These are phyloP conservation scores for Fusarium sp. DNA, from an alignment of 2,329 filamentous ascomycete species.

Conservation along the genomic window DNA sequence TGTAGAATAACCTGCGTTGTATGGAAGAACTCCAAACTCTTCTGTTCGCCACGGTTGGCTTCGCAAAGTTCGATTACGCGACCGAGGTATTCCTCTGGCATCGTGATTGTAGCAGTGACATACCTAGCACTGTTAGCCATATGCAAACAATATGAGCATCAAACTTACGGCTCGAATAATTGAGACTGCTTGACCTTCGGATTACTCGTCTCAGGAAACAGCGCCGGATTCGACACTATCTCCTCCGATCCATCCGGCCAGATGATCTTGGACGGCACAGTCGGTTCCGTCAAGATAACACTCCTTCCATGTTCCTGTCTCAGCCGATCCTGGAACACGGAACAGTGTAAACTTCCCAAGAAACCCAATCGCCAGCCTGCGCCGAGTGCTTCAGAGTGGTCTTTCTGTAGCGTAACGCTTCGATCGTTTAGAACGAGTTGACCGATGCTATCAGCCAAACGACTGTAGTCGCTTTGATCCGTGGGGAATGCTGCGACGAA, in stretches of 20 bases:
- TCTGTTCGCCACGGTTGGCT: slow-evolving; percentile 86
- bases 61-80: slow-evolving; percentile 97
- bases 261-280: slow-evolving; percentile 89
- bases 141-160: no score
- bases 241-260: slow-evolving; percentile 82
- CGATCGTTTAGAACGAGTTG: slow-evolving; percentile 95
- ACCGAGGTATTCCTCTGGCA: slow-evolving; percentile 94
- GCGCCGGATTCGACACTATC: slow-evolving; percentile 85
- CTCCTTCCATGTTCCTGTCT: slow-evolving; percentile 93
- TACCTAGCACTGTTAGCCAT: slow-evolving; percentile 58
- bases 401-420: slow-evolving; percentile 93
- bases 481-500: slow-evolving; percentile 97
- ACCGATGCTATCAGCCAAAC: slow-evolving; percentile 92
- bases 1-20: slow-evolving; percentile 93
- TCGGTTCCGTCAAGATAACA: slow-evolving; percentile 97
- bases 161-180: slow-evolving; percentile 64
- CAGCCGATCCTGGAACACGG: slow-evolving; percentile 97
- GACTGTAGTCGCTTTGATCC: slow-evolving; percentile 87
- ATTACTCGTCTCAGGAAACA: slow-evolving; percentile 81
- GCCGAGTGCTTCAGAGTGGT: slow-evolving; percentile 92
- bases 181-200: slow-evolving; percentile 58
- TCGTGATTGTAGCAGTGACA: slow-evolving; percentile 85
- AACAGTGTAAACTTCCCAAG: slow-evolving; percentile 95
- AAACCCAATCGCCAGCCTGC: slow-evolving; percentile 96
- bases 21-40: slow-evolving; percentile 91